phyloP scores from a whole-genome alignment of 2,329 filamentous ascomycete species.

The Lizonia empirigonia region DNA sequence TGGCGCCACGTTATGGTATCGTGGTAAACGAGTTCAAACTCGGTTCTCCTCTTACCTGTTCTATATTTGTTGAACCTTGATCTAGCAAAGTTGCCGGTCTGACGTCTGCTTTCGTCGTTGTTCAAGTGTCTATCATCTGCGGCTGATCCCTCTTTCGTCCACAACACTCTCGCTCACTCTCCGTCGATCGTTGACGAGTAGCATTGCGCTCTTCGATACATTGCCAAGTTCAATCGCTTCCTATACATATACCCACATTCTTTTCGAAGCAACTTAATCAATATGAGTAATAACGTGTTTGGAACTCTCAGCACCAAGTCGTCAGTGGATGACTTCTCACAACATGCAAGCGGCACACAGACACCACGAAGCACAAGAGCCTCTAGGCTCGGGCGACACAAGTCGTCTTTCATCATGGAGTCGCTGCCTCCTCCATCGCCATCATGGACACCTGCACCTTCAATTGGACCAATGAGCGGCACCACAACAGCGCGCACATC shows the following conservation, averaged over 20 bases:
- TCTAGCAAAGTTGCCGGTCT: conserved; percentile 1
- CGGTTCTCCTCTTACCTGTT: conserved; percentile 18
- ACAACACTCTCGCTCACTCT: conserved; percentile 11
- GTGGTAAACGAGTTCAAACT: conserved; percentile 11
- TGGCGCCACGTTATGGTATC: conserved; percentile 14
- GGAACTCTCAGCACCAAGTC: conserved; percentile 15
- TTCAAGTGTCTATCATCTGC: conserved; percentile 11
- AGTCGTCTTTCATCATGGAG: conserved; percentile 19
- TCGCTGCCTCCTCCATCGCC: conserved; percentile 20
- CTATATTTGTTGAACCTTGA: conserved; percentile 16
- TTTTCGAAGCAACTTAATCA: not conserved
- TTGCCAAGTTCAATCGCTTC: conserved; percentile 7
- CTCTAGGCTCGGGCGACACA: conserved; percentile 20
- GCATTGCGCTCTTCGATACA: conserved; percentile 1
- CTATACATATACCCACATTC: conserved; percentile 1
- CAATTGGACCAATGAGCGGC: conserved; percentile 14
- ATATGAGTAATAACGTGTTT: conserved; percentile 15
- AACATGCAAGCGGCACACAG: conserved; percentile 8
- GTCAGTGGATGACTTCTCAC: conserved; percentile 11
- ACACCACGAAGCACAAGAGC: conserved; percentile 14
- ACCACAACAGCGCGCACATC: conserved; percentile 22
- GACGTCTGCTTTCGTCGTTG: conserved; percentile 9
- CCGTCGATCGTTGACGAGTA: conserved; percentile 15
- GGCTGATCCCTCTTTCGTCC: conserved; percentile 5
- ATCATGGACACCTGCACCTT: conserved; percentile 18